Conservation (phyloP, 2,329 filamentous ascomycete genomes). For the Fonsecaea nubica region DNA sequence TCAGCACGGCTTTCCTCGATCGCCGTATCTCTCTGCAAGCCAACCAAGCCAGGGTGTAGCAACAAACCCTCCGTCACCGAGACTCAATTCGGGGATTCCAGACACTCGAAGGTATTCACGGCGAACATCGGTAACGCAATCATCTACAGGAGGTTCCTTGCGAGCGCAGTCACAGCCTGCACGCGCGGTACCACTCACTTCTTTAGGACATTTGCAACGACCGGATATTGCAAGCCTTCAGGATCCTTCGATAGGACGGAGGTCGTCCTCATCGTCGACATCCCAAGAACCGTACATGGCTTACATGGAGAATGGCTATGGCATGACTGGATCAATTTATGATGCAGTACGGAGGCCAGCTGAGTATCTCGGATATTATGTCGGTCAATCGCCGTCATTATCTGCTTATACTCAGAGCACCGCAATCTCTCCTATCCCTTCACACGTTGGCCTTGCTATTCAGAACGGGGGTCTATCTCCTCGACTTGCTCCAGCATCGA, state of each 20-base stretch:
- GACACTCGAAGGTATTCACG: constrained; percentile 54
- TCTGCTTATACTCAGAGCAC: constrained; percentile 50
- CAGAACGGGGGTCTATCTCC: constrained; percentile 49
- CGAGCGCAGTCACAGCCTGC: constrained; percentile 60
- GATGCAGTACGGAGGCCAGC: constrained; percentile 47
- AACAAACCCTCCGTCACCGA: constrained; percentile 57
- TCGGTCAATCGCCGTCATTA: constrained; percentile 52
- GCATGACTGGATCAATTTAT: constrained; percentile 32
- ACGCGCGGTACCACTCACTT: constrained; percentile 49
- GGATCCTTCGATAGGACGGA: constrained; percentile 43
- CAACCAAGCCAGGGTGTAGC: constrained; percentile 47
- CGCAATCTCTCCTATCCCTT: constrained; percentile 48
- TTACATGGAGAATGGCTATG: constrained; percentile 25
- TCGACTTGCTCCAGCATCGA: constrained; percentile 37
- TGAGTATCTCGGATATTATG: constrained; percentile 56
- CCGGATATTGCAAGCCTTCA: constrained; percentile 44
- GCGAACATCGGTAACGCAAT: constrained; percentile 53
- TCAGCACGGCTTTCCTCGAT: constrained; percentile 38
- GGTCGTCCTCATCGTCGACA: constrained; percentile 43
- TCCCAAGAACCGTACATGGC: constrained; percentile 29
- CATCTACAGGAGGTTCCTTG: constrained; percentile 50
- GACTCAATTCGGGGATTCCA: constrained; percentile 47
- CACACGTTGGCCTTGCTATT: constrained; percentile 49
- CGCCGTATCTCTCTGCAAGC: constrained; percentile 32
- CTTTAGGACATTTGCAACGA: constrained; percentile 46